phyloP scores from a whole-genome alignment of 805 yeast genomes.

The Candida sakaeoensis region DNA sequence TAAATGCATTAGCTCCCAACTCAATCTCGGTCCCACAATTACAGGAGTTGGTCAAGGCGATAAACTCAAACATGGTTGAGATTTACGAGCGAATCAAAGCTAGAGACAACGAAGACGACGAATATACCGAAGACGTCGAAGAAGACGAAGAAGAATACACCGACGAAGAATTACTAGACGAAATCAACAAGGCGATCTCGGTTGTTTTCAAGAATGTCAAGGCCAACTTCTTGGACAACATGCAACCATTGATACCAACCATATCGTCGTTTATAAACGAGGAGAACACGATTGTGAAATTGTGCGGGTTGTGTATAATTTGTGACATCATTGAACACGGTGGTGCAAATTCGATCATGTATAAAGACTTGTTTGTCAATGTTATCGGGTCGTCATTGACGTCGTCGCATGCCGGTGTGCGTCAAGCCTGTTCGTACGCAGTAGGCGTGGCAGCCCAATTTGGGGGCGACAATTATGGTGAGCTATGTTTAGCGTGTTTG shows the following conservation, averaged over 20 bases:
- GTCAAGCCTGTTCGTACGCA: constrained; percentile 84
- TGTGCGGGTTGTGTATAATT: constrained; percentile 76
- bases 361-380: constrained; percentile 60
- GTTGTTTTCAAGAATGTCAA: constrained; percentile 64
- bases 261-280: constrained; percentile 60
- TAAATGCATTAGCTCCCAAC: constrained; percentile 64
- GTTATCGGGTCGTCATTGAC: constrained; percentile 65
- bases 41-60: constrained; percentile 52
- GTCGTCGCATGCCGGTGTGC: constrained; percentile 63
- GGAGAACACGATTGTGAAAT: constrained; percentile 61
- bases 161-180: constrained; percentile 87
- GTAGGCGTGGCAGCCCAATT: constrained; percentile 84
- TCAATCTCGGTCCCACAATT: constrained; percentile 56
- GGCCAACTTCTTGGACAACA: constrained; percentile 56
- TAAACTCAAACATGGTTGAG: constrained; percentile 60
- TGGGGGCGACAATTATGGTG: constrained; percentile 61
- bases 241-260: constrained; percentile 61
- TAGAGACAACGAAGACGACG: constrained; percentile 77
- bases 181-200: constrained; percentile 71
- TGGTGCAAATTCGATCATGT: constrained; percentile 63
- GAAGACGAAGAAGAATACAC: constrained; percentile 82
- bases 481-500: constrained; percentile 64
- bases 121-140: constrained; percentile 81
- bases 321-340: constrained; percentile 79
- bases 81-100: constrained; percentile 66